Percentiles rank a stretch among this genome's conserved stretches.
These are phyloP conservation scores for Phlegmacium glaucopus DNA, from an alignment of 768 basidiomycete species.

Conservation along the genomic window DNA sequence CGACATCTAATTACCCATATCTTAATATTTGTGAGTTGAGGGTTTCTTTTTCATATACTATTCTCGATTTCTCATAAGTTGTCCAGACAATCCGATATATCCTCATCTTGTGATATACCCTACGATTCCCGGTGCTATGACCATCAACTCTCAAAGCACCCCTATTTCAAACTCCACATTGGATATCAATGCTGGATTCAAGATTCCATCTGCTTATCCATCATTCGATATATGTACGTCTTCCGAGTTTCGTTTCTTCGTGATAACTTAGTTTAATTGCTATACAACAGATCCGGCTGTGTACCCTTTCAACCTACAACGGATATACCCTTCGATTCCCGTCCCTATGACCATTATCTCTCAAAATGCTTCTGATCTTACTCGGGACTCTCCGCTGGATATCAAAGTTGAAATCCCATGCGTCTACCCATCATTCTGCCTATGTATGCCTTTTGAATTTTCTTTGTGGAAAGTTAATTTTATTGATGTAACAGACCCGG, in stretches of 20 bases:
- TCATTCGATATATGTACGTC: conserved; percentile 20
- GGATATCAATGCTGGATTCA: neutral
- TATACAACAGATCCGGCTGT: conserved; percentile 13
- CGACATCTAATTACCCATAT: conserved; percentile 18
- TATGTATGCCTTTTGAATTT: too few species aligned
- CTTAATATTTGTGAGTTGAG: conserved; percentile 27
- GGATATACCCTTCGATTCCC: conserved; percentile 15
- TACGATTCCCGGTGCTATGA: conserved; percentile 3
- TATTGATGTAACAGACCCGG: too few species aligned
- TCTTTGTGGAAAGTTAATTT: too few species aligned
- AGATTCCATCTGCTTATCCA: conserved; percentile 15
- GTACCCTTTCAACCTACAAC: conserved; percentile 18
- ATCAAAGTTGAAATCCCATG: too few species aligned
- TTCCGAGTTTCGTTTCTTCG: too few species aligned
- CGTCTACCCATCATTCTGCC: too few species aligned
- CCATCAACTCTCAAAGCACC: neutral
- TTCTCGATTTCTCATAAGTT: neutral
- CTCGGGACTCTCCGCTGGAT: too few species aligned
- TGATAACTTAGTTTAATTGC: neutral
- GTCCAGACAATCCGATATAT: conserved; percentile 28
- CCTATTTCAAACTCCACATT: neutral
- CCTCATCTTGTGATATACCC: conserved; percentile 43
- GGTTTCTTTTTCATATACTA: neutral
- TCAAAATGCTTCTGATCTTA: too few species aligned
- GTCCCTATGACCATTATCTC: too few species aligned